Percentiles rank a stretch among this genome's conserved stretches.
Conservation (phyloP, 805 yeast species). For the Yarrowia sp. region DNA sequence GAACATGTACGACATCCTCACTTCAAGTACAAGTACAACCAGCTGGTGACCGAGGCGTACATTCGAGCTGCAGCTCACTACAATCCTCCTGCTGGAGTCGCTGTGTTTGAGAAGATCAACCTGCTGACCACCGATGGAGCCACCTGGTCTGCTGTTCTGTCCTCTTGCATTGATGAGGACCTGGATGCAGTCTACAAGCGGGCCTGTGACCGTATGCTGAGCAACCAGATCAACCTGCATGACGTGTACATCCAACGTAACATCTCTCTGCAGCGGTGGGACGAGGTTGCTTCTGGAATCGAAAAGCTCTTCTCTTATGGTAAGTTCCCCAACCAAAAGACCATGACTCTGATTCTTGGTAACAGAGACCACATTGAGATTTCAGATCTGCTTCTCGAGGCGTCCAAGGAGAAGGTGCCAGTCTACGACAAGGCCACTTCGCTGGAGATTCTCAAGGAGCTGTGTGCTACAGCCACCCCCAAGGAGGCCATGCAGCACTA, state of each 20-base stretch:
- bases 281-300: neutral
- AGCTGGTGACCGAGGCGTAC: conserved; percentile 12
- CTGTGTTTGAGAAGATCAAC: neutral
- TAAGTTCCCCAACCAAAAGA: neutral
- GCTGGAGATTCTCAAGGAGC: neutral
- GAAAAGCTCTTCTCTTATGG: conserved; percentile 18
- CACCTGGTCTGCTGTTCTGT: neutral
- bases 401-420: neutral
- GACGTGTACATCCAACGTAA: neutral
- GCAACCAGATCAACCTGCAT: conserved; percentile 11
- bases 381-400: conserved; percentile 8
- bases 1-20: neutral
- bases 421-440: conserved; percentile 1
- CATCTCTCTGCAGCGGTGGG: neutral
- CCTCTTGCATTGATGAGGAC: conserved; percentile 20
- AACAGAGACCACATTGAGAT: neutral
- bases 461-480: neutral
- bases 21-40: conserved; percentile 1
- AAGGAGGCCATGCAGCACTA: neutral
- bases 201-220: neutral
- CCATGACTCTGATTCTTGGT: neutral
- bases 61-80: conserved; percentile 10
- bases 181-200: neutral
- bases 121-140: neutral
- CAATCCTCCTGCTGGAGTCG: neutral